Base-by-base conservation (phyloP, 2,329 filamentous ascomycete genomes). In the Neofusicoccum cordaticola region DNA sequence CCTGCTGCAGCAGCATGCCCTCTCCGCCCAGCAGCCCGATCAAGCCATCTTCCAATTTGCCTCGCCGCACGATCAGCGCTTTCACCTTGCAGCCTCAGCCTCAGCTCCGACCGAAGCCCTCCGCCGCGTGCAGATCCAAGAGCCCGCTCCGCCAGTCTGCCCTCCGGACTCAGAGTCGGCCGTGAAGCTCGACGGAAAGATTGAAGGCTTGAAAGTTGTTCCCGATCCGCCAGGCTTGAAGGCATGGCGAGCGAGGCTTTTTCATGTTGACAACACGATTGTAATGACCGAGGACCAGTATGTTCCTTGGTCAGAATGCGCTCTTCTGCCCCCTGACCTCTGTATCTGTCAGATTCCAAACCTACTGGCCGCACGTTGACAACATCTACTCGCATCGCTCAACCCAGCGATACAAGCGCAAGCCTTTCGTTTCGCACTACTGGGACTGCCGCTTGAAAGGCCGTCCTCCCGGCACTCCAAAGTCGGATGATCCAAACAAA, bases 361-460 rank as follows among this genome's bases (percentile, higher is more conserved):
- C 86, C 6, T 94, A 93, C 76, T 93, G 93, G 71, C 90, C 90
- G 0, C 90, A 93, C 75, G 84, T 94, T 69, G 91, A 93, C 79
- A 93, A 93, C 74, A 86, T 93, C 69, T 94, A 93, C 78, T 93
- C 90, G 31, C 91, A 93, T 78, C 88, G 90, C 67, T 93, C 90
- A 1, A 93, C 90, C 2, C 91, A 93, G 74, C 84, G 84, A 62
- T 92, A 93, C 76, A 93, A 93, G 79, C 88, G 89, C 71, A 92
- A 91, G 70, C 88, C 89, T n/a, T 91, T 93, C 69, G 83, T 92
- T 63, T 92, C 90, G 1, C 90, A 93, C 76, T 94, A 93, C 77
- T 93, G 90, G 88, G 91, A 93, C 77, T 94, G 91, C 72, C 86
- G 91, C 39, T 84, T 93, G 72, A 93, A 93, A 77, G 91, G 91